Conservation (phyloP, 805 yeast genomes). For the Candida chauliodis region DNA sequence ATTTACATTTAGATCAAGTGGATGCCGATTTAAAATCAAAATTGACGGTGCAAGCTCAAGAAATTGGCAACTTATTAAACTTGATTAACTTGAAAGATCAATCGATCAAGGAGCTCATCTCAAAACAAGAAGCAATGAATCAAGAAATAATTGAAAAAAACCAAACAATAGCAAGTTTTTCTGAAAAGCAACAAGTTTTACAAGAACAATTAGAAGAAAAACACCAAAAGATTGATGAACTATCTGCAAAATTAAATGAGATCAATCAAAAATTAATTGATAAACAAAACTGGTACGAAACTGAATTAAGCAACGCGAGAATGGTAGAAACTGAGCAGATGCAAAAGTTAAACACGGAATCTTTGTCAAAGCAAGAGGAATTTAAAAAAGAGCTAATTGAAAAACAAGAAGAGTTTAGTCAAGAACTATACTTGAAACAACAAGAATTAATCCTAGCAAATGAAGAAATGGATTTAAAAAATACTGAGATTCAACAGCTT, state of each 20-base stretch:
- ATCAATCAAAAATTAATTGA: background rate
- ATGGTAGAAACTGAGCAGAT: too few species aligned
- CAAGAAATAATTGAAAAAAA: background rate
- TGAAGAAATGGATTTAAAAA: background rate
- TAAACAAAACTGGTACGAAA: too few species aligned
- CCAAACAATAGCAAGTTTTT: too few species aligned
- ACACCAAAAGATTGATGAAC: background rate
- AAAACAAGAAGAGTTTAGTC: background rate
- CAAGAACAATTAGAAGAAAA: too few species aligned
- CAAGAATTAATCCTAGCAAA: background rate
- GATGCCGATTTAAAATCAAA: conserved; percentile 1
- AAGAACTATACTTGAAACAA: background rate
- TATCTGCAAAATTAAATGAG: background rate
- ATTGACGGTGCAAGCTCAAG: conserved; percentile 1
- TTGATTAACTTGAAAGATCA: conserved; percentile 3
- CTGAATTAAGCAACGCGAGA: too few species aligned
- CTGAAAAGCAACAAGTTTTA: too few species aligned
- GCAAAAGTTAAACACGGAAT: too few species aligned
- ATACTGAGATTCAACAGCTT: background rate
- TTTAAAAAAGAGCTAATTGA: background rate
- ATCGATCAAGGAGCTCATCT: background rate
- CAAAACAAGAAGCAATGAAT: background rate
- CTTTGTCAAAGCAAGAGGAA: background rate
- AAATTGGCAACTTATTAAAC: background rate
- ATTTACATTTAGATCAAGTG: background rate